These are phyloP conservation scores for Kockovaella imperatae DNA, from an alignment of 768 basidiomycete genomes.

Conservation along the genomic window DNA sequence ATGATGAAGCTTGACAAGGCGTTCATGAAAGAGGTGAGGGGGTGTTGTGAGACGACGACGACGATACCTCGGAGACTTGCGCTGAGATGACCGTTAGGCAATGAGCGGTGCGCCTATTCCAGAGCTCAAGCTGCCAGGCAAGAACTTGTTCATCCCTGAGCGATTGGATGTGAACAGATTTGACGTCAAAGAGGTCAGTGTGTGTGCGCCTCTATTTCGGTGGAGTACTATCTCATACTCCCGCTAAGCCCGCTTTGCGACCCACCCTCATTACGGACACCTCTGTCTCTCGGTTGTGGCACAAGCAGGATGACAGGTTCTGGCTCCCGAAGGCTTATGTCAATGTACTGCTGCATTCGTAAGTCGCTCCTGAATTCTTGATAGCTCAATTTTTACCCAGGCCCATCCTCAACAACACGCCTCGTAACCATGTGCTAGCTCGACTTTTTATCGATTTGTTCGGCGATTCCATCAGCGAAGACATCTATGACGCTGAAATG, in stretches of 20 bases:
- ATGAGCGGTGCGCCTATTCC: conserved; percentile 50
- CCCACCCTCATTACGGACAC: conserved; percentile 72
- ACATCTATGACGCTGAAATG: conserved; percentile 82
- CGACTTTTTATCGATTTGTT: conserved; percentile 81
- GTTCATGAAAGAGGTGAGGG: conserved; percentile 51
- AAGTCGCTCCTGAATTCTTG: conserved; percentile 4
- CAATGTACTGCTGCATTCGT: conserved; percentile 50
- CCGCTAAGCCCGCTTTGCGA: conserved; percentile 53
- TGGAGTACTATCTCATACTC: conserved; percentile 4
- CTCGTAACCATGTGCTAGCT: conserved; percentile 66
- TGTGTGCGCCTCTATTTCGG: too few species aligned
- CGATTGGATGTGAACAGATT: conserved; percentile 75
- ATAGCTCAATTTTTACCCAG: conserved; percentile 15
- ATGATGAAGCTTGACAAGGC: conserved; percentile 53
- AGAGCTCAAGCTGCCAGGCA: conserved; percentile 69
- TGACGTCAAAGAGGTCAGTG: conserved; percentile 56
- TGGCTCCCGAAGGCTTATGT: conserved; percentile 86
- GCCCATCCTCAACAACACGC: conserved; percentile 48
- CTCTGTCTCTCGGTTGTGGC: conserved; percentile 69
- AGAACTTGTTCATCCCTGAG: conserved; percentile 84
- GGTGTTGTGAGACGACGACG: background rate
- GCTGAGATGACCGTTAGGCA: conserved; percentile 49
- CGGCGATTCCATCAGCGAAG: conserved; percentile 80
- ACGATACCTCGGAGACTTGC: background rate
- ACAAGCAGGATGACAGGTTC: conserved; percentile 95